phyloP scores from a whole-genome alignment of 1,284 basidiomycete genomes.

The Erythrobasidium hasegawianum region DNA sequence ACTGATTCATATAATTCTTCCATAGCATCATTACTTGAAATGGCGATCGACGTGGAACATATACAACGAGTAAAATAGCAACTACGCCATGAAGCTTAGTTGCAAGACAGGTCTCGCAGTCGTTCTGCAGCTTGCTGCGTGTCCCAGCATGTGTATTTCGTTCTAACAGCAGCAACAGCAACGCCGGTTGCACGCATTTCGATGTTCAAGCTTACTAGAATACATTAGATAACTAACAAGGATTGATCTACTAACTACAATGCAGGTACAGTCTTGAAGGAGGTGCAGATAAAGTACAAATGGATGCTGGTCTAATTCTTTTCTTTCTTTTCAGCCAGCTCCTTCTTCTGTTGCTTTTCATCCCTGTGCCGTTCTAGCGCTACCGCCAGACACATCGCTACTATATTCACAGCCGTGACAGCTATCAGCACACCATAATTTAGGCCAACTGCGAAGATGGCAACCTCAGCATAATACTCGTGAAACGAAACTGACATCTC shows the following conservation, averaged over 20 bases:
- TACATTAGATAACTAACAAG: too few species aligned
- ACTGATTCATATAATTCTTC: too few species aligned
- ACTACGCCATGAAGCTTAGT: too few species aligned
- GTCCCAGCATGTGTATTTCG: too few species aligned
- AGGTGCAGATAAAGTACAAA: neutral
- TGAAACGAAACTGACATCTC: neutral
- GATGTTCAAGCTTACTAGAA: too few species aligned
- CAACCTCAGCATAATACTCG: neutral
- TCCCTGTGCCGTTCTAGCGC: conserved; percentile 46
- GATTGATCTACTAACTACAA: too few species aligned
- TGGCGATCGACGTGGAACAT: conserved; percentile 59
- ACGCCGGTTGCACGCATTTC: too few species aligned
- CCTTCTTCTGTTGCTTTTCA: conserved; percentile 31
- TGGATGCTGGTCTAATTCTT: neutral
- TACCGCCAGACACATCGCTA: conserved; percentile 42
- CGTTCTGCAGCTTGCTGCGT: too few species aligned
- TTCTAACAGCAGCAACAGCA: too few species aligned
- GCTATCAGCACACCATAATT: conserved; percentile 46
- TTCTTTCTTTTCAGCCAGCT: conserved; percentile 34
- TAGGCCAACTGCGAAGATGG: conserved; percentile 38
- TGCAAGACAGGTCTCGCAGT: too few species aligned
- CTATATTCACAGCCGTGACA: conserved; percentile 45
- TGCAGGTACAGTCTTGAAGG: too few species aligned
- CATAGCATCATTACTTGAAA: conserved; percentile 56
- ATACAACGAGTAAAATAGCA: conserved; percentile 23